Conservation (phyloP, 805 yeast species). For the Saccharomycopsis fibuligera region DNA sequence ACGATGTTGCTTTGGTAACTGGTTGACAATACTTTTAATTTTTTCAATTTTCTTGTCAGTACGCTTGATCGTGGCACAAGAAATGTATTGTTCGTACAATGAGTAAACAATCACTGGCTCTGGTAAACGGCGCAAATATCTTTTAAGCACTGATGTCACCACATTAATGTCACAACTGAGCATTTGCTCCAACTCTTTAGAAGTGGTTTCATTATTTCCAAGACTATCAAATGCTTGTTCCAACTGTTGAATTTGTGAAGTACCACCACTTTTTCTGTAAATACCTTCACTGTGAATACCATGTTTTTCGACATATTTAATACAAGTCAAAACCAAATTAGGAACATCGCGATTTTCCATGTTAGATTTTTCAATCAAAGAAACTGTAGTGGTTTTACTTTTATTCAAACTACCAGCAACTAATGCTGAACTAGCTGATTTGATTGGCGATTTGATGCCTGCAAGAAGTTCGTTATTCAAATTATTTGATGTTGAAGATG, state of each 20-base stretch:
- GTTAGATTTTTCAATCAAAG: slow-evolving; percentile 57
- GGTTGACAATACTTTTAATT: slow-evolving; percentile 39
- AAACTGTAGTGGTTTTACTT: slow-evolving; percentile 21
- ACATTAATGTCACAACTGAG: slow-evolving; percentile 63
- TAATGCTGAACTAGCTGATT: slow-evolving; percentile 4
- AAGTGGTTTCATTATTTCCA: slow-evolving; percentile 25
- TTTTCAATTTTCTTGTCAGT: slow-evolving; percentile 35
- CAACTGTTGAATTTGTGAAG: slow-evolving; percentile 47
- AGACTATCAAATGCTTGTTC: slow-evolving; percentile 29
- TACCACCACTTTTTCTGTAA: slow-evolving; percentile 83
- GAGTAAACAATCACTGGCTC: slow-evolving; percentile 76
- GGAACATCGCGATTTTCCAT: slow-evolving; percentile 65
- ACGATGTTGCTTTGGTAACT: slow-evolving; percentile 64
- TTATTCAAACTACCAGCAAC: neutral
- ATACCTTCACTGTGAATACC: slow-evolving; percentile 82
- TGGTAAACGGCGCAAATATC: slow-evolving; percentile 78
- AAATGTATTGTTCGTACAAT: slow-evolving; percentile 60
- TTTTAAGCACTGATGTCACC: slow-evolving; percentile 76
- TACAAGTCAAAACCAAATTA: slow-evolving; percentile 60
- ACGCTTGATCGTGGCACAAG: slow-evolving; percentile 33
- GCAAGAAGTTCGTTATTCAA: slow-evolving; percentile 4
- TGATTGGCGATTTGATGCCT: slow-evolving; percentile 3
- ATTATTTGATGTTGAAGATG: slow-evolving; percentile 6
- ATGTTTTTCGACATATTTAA: slow-evolving; percentile 67
- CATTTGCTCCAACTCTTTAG: slow-evolving; percentile 35